Evolutionary conservation across 192 early-diverging fungal genomes (phyloP).

Genomic region (Gamsiella multidivaricata): DNA sequence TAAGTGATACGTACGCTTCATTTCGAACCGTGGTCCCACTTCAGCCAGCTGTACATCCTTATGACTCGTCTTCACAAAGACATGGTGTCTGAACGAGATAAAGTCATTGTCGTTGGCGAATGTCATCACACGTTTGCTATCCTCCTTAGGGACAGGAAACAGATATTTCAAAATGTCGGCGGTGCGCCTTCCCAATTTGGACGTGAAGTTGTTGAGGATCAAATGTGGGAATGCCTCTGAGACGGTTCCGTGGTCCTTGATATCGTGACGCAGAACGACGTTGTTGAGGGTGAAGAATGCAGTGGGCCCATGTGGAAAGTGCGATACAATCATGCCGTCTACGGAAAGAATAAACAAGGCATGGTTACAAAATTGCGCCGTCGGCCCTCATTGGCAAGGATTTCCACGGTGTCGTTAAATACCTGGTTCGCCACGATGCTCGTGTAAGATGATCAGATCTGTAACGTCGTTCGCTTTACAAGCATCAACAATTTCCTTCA

Average conservation of each 20-base stretch:
- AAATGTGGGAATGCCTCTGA: constrained; percentile 98
- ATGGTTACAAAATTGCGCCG: too few relatives aligned
- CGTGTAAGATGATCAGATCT: constrained; percentile 95
- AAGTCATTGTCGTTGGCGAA: constrained; percentile 97
- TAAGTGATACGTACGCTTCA: constrained; percentile 74
- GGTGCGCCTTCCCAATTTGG: constrained; percentile 86
- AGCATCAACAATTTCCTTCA: constrained; percentile 96
- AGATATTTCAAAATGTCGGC: constrained; percentile 88
- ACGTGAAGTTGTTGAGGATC: constrained; percentile 95
- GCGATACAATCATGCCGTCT: constrained; percentile 94
- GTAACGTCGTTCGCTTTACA: constrained; percentile 95
- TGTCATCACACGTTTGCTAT: constrained; percentile 96
- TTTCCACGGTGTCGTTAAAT: neutral
- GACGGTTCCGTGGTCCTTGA: constrained; percentile 94
- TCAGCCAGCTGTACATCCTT: constrained; percentile 95
- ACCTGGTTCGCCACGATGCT: constrained; percentile 94
- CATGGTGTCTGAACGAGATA: constrained; percentile 98
- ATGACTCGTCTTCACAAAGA: constrained; percentile 89
- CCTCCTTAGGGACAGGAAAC: constrained; percentile 97
- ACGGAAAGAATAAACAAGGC: neutral
- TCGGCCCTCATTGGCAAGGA: too few relatives aligned
- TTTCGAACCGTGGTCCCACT: constrained; percentile 98
- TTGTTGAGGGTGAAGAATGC: constrained; percentile 98
- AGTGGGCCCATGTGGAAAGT: constrained; percentile 98
- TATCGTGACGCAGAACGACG: constrained; percentile 97